Percentiles rank a stretch among this genome's conserved stretches.
Conservation (phyloP, 2,329 filamentous ascomycete species). For the Pyricularia sp. region DNA sequence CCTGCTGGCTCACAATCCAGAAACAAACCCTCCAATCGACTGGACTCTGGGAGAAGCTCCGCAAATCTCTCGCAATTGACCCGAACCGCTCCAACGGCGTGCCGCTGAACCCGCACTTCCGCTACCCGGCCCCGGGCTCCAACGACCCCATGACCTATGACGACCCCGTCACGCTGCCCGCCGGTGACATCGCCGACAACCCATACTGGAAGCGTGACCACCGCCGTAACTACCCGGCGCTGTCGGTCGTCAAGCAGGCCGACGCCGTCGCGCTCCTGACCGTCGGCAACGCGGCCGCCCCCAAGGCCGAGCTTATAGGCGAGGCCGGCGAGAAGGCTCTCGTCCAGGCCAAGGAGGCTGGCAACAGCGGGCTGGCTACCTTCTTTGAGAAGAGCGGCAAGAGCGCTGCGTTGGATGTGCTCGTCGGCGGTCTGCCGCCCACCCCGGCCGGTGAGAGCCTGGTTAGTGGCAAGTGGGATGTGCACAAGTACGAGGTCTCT, state of each 20-base stretch:
- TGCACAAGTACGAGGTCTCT: slow-evolving; percentile 58
- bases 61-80: slow-evolving; percentile 70
- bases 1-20: slow-evolving; percentile 33
- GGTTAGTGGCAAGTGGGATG: slow-evolving; percentile 45
- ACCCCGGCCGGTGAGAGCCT: slow-evolving; percentile 62
- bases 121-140: slow-evolving; percentile 71
- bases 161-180: slow-evolving; percentile 76
- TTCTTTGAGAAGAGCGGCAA: slow-evolving; percentile 55
- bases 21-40: slow-evolving; percentile 93
- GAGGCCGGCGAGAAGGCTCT: slow-evolving; percentile 54
- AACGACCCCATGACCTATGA: slow-evolving; percentile 64
- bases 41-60: slow-evolving; percentile 80
- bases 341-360: slow-evolving; percentile 66
- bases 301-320: slow-evolving; percentile 72
- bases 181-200: slow-evolving; percentile 82
- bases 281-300: slow-evolving; percentile 71
- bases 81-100: slow-evolving; percentile 83
- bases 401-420: slow-evolving; percentile 45
- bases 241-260: slow-evolving; percentile 72
- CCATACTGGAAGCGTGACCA: slow-evolving; percentile 93
- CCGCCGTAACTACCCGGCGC: slow-evolving; percentile 71
- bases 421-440: slow-evolving; percentile 75
- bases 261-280: slow-evolving; percentile 79
- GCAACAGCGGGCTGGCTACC: slow-evolving; percentile 60
- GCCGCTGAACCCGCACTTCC: slow-evolving; percentile 86